These are phyloP conservation scores for Lachnellula arida DNA, from an alignment of 2,329 filamentous ascomycete species.

Conservation along the genomic window DNA sequence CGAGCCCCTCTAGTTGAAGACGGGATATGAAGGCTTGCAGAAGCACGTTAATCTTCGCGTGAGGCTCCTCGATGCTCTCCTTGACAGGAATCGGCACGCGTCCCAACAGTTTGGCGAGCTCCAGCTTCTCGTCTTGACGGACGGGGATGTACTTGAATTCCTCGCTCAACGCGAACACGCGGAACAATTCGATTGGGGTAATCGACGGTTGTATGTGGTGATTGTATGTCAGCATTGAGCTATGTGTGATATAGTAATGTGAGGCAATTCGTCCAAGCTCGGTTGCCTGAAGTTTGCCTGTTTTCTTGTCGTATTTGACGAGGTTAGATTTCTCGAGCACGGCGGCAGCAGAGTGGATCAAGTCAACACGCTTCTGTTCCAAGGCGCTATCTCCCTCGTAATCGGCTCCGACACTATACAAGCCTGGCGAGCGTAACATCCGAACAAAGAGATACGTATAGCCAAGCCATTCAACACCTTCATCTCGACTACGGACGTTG, in stretches of 20 bases:
- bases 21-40: conserved; percentile 95
- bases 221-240: conserved; percentile 96
- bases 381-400: conserved; percentile 89
- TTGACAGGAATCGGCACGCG: conserved; percentile 95
- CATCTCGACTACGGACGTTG: conserved; percentile 85
- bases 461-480: conserved; percentile 97
- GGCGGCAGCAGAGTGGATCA: conserved; percentile 88
- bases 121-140: conserved; percentile 93
- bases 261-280: conserved; percentile 94
- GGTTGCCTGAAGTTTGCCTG: conserved; percentile 81
- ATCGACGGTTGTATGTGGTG: conserved; percentile 91
- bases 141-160: conserved; percentile 99
- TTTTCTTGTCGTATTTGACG: conserved; percentile 93
- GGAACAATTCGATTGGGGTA: conserved; percentile 91
- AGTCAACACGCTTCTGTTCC: conserved; percentile 95
- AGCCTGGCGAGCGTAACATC: conserved; percentile 89
- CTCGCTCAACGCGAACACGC: conserved; percentile 90
- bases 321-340: conserved; percentile 84
- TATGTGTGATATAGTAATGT: conserved; percentile 97
- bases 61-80: conserved; percentile 93
- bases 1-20: conserved; percentile 87
- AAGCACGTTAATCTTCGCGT: conserved; percentile 97
- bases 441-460: conserved; percentile 98
- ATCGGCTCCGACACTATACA: conserved; percentile 94
- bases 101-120: conserved; percentile 84